phyloP scores from a whole-genome alignment of 768 basidiomycete genomes.

The Naganishia antarctica region DNA sequence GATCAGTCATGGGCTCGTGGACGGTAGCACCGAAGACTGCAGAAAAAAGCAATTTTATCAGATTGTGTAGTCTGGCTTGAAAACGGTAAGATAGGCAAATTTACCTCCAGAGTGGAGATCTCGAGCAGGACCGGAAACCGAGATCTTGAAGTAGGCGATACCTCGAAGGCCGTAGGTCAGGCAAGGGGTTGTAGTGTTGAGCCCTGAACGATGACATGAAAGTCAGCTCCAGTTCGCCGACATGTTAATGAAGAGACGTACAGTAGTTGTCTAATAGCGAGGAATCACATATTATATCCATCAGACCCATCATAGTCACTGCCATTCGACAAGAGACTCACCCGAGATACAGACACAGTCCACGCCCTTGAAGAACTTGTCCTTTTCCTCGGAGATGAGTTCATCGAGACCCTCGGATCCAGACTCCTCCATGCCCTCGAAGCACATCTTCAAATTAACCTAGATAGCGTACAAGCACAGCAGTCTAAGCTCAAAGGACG shows the following conservation, averaged over 20 bases:
- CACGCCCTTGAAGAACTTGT: conserved; percentile 76
- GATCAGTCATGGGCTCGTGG: conserved; percentile 81
- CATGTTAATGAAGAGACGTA: not conserved
- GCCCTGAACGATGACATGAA: conserved; percentile 54
- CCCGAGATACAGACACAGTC: conserved; percentile 81
- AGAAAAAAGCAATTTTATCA: not conserved
- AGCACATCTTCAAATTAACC: conserved; percentile 80
- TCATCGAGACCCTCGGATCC: conserved; percentile 88
- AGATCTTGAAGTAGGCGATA: conserved; percentile 76
- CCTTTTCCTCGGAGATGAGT: conserved; percentile 69
- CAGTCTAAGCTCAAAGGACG: not conserved
- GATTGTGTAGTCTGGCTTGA: not conserved
- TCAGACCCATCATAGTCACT: too few species aligned
- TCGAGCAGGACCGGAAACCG: conserved; percentile 72
- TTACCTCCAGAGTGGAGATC: conserved; percentile 80
- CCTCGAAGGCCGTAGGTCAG: conserved; percentile 83
- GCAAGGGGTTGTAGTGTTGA: conserved; percentile 51
- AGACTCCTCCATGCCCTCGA: conserved; percentile 95
- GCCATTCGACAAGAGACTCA: conserved; percentile 20
- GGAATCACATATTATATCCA: too few species aligned
- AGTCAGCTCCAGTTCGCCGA: not conserved
- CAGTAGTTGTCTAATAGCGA: conserved; percentile 33
- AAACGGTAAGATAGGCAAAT: conserved; percentile 53
- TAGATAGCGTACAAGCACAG: conserved; percentile 17
- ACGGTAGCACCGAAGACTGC: conserved; percentile 49